Evolutionary conservation across 148 eudicot species (phyloP), one percentile per base, ranked within the genome.

Genomic region (Suaeda aralocaspica): DNA sequence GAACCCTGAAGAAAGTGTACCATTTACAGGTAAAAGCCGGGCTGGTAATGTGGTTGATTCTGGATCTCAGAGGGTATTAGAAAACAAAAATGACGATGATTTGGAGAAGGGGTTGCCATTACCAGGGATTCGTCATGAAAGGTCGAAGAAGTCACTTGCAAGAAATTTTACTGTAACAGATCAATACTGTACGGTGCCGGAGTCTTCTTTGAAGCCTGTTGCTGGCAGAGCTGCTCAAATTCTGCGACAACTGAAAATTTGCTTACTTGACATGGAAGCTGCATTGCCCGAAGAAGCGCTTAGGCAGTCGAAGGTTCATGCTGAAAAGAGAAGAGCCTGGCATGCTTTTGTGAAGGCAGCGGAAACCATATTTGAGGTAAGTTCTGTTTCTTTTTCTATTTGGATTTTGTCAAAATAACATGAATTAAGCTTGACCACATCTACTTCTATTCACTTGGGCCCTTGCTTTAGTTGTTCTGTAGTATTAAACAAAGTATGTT

Each of bases 201-300:
- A 83, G 74, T 73, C 85, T 51, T 82, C 94, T 57, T 67, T 84
- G 71, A 83, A 79, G 80, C 91, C 89, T 5, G 68, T 87, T 62
- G 74, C 73, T 41, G 95, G 88, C 24, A 73, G 74, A 34, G 82
- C 80, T 75, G 74, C 80, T 71, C 69, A 77, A 50, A 72, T 87
- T 29, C 63, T 89, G 70, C 79, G 75, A 70, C 83, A 69, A 59
- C 87, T 89, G 12, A 89, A 87, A 68, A 77, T 85, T 44, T 77
- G 79, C 49, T 74, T 89, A 74, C 82, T 89, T 78, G 95, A 89
- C 76, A 80, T 87, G 84, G 95, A 87, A 69, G 91, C 91, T 62
- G 86, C 86, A 30, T 76, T 89, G 70, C 89, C 95, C 63, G 86
- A 80, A 73, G 84, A 83, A 29, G 81, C 88, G 52, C 29, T 83